phyloP scores from a whole-genome alignment of 208 protist species.

The Trypanosoma platydactyli region DNA sequence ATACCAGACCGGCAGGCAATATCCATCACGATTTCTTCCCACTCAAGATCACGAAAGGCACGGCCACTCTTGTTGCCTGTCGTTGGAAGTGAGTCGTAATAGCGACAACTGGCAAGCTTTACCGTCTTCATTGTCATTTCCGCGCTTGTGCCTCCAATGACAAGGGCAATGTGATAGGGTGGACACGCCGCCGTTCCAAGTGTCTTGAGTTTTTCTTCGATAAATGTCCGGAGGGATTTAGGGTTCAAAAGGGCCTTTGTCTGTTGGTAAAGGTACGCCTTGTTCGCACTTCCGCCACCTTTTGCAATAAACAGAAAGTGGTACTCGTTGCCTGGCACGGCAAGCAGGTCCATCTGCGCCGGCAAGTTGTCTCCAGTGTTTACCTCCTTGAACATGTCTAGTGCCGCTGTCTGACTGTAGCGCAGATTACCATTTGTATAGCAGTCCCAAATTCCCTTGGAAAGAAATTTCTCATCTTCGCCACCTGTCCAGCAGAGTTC shows the following conservation, averaged over 20 bases:
- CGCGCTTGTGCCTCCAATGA: constrained; percentile 96
- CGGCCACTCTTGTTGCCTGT: constrained; percentile 89
- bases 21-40: constrained; percentile 92
- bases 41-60: constrained; percentile 96
- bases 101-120: constrained; percentile 93
- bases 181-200: constrained; percentile 98
- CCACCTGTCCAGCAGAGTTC: constrained; percentile 96
- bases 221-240: constrained; percentile 89
- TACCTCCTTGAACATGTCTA: constrained; percentile 97
- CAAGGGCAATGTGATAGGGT: constrained; percentile 97
- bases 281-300: constrained; percentile 98
- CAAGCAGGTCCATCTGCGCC: constrained; percentile 97
- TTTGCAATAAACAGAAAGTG: constrained; percentile 98
- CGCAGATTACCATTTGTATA: constrained; percentile 96
- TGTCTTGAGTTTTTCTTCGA: constrained; percentile 94
- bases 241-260: constrained; percentile 96
- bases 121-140: constrained; percentile 98
- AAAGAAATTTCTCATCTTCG: constrained; percentile 94
- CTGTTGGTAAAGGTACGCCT: constrained; percentile 97
- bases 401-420: constrained; percentile 94
- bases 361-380: constrained; percentile 98
- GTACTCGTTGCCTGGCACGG: constrained; percentile 92
- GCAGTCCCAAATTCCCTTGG: constrained; percentile 94
- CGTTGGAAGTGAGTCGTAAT: constrained; percentile 96
- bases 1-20: constrained; percentile 88